Evolutionary conservation across 108 stramenopile genomes (phyloP), one percentile per base, ranked within the genome.

Genomic region (Pseudonitzschia multistriata): DNA sequence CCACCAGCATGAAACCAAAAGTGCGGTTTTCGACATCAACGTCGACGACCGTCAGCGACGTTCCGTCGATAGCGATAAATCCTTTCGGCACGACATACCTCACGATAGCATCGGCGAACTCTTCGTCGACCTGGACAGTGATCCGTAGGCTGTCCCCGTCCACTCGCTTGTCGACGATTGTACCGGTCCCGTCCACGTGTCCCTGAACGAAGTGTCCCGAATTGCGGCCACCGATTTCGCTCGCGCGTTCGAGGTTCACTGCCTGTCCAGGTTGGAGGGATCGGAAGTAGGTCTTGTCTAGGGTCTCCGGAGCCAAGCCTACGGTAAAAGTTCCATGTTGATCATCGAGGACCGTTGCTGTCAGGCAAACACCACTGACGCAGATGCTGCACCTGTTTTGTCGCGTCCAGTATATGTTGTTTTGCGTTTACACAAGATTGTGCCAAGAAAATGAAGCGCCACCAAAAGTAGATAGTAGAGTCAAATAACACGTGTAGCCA

Each of bases 1-100:
- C 93, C n/a, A 99, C 88, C 68, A 99, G 82, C 99, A 99, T 99
- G 82, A 99, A 95, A 7, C 93, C 93, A 71, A 99, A 99, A 85
- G 92, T 95, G 34, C 83, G 68, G 28, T 84, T 86, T 22, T 68
- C 74, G 7, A 30, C 70, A 34, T 80, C 70, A 22, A 77, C 85
- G 39, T 96, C 84, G 14, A 95, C 95, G 5, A 99, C 96, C 11
- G 99, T 99, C 67, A 99, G 78, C 22, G 85, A 88, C 0, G 97
- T 96, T 15, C 99, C 99, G 77, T 99, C 99, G 55, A 98, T 85
- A 7, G 98, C 97, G 70, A 99, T 89, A 74, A 97, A 99, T 35
- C 98, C 99, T 66, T 99, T 99, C 21, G 95, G 95, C 5, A 98
- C 99, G 68, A 99, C 96, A 71, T 93, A 98, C 63, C 95, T 74